phyloP scores from a whole-genome alignment of 345 rosid genomes.

The Hibiscus syriacus region DNA sequence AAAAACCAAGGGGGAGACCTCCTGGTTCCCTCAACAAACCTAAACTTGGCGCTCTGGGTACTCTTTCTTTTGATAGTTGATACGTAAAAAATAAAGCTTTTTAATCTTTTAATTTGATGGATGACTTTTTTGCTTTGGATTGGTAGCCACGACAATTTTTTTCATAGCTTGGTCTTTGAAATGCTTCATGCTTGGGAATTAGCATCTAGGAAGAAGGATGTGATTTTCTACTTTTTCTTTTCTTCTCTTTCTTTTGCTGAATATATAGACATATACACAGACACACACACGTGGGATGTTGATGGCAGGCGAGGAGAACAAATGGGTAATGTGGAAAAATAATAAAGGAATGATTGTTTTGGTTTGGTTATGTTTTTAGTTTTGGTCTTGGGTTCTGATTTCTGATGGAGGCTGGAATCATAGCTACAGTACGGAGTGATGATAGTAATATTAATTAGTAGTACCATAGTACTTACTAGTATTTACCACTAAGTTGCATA shows the following conservation, averaged over 20 bases:
- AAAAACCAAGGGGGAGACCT: conserved; percentile 82
- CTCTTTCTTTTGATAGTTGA: neutral
- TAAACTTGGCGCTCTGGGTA: conserved; percentile 53
- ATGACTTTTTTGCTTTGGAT: too few relatives aligned
- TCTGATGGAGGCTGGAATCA: conserved; percentile 8
- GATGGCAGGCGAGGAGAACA: conserved; percentile 15
- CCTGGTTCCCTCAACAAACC: conserved; percentile 72
- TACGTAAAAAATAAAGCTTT: neutral
- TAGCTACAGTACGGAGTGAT: neutral
- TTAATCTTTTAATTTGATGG: neutral
- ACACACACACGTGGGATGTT: too few relatives aligned
- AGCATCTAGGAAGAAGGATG: neutral
- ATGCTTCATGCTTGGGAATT: neutral
- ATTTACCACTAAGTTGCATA: neutral
- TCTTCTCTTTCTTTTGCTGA: too few relatives aligned
- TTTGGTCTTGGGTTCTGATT: neutral
- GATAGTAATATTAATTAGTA: neutral
- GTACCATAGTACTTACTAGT: neutral
- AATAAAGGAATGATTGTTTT: neutral
- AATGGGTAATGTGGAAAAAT: neutral
- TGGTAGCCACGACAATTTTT: neutral
- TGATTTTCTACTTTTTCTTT: too few relatives aligned
- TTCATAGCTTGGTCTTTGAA: neutral
- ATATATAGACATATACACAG: too few relatives aligned
- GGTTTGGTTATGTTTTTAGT: neutral